These are phyloP conservation scores for Lentinula aciculospora DNA, from an alignment of 768 basidiomycete genomes.

Conservation along the genomic window DNA sequence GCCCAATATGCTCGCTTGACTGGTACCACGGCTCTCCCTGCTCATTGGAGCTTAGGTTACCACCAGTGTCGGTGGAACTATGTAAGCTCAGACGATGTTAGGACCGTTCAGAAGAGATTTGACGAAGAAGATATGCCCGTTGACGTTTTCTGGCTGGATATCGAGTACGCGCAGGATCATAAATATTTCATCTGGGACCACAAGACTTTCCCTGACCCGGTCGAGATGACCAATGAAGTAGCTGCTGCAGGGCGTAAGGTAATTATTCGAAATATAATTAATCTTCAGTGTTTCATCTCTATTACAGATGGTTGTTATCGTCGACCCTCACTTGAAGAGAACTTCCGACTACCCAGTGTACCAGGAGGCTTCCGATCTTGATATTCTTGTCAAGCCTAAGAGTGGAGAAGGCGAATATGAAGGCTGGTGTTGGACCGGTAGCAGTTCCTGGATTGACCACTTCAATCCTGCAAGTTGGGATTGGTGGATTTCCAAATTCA, in stretches of 20 bases:
- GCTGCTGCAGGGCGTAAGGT: slow-evolving; percentile 85
- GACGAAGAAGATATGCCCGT: slow-evolving; percentile 95
- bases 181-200: slow-evolving; percentile 98
- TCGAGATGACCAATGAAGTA: slow-evolving; percentile 88
- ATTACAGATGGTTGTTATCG: slow-evolving; percentile 89
- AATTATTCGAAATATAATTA: not conserved
- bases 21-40: slow-evolving; percentile 82
- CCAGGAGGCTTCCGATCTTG: slow-evolving; percentile 76
- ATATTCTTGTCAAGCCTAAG: slow-evolving; percentile 74
- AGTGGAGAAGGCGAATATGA: slow-evolving; percentile 85
- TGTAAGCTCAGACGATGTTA: slow-evolving; percentile 81
- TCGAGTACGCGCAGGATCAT: slow-evolving; percentile 91
- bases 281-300: slow-evolving; percentile 4
- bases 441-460: slow-evolving; percentile 95
- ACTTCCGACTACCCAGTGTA: slow-evolving; percentile 75
- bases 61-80: slow-evolving; percentile 99
- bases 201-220: slow-evolving; percentile 89
- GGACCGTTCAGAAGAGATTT: slow-evolving; percentile 79
- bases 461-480: slow-evolving; percentile 88
- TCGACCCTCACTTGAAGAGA: slow-evolving; percentile 96
- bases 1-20: slow-evolving; percentile 82
- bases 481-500: slow-evolving; percentile 89
- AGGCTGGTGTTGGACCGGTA: slow-evolving; percentile 99
- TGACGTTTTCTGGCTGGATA: slow-evolving; percentile 96
- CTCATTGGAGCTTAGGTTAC: slow-evolving; percentile 87